A percentile compares a stretch with the other conserved stretches of the same genome.
Conservation (phyloP, 2,329 filamentous ascomycete genomes). For the Aureobasidium sp. region DNA sequence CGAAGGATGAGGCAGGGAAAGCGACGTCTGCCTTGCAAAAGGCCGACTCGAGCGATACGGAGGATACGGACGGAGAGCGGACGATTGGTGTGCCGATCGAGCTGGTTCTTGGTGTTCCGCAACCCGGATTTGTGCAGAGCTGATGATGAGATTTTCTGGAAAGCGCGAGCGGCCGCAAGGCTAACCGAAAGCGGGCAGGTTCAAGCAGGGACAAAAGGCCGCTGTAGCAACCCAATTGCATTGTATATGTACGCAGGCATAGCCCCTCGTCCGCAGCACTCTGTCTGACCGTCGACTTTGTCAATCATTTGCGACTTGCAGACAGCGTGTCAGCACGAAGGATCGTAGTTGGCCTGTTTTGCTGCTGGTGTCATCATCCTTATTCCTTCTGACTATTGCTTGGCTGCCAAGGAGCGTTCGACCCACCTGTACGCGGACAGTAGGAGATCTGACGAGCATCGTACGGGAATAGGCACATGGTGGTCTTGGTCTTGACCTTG, state of each 20-base stretch:
- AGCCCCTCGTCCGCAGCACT: conserved; percentile 11
- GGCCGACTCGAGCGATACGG: neutral
- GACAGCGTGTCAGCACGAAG: neutral
- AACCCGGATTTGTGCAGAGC: conserved; percentile 1
- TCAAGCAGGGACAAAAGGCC: conserved; percentile 13
- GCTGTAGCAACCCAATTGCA: conserved; percentile 8
- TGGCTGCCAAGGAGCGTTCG: conserved; percentile 11
- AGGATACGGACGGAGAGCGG: neutral
- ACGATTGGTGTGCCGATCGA: neutral
- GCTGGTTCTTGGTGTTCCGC: neutral
- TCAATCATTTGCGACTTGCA: neutral
- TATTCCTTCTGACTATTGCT: neutral
- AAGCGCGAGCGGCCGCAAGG: conserved; percentile 11
- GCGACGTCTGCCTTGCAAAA: conserved; percentile 4
- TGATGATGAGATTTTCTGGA: conserved; percentile 8
- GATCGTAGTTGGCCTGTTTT: neutral
- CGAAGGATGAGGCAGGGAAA: neutral
- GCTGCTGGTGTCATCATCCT: conserved; percentile 4
- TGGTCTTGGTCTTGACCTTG: neutral
- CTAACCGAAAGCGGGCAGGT: conserved; percentile 1
- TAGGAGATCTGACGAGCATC: conserved; percentile 1
- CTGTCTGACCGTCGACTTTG: conserved; percentile 1
- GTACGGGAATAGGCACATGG: conserved; percentile 8
- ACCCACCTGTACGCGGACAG: conserved; percentile 11
- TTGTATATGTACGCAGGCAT: conserved; percentile 11